These are phyloP conservation scores for Yarrowia divulgata DNA, from an alignment of 805 yeast genomes.

Conservation along the genomic window DNA sequence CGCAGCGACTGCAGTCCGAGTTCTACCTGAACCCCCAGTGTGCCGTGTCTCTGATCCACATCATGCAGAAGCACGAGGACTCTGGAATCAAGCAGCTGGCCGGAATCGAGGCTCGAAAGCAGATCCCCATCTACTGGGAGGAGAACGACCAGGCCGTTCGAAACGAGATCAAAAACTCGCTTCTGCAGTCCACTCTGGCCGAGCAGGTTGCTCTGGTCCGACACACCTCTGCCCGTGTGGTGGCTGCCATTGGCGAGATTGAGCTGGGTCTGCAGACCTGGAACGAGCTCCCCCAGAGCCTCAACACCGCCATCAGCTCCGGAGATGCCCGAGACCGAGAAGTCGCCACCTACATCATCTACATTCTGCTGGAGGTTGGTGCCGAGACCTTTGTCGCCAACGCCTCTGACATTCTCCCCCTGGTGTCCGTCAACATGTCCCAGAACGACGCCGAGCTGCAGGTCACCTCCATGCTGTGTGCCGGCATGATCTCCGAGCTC, in stretches of 20 bases:
- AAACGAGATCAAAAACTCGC: slow-evolving; percentile 67
- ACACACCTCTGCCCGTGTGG: slow-evolving; percentile 88
- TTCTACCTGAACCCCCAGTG: slow-evolving; percentile 74
- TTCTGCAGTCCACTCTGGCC: slow-evolving; percentile 71
- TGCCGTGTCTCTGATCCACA: slow-evolving; percentile 82
- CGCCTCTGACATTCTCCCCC: slow-evolving; percentile 59
- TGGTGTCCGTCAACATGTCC: slow-evolving; percentile 60
- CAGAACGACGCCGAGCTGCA: slow-evolving; percentile 78
- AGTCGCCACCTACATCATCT: slow-evolving; percentile 80
- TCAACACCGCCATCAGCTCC: slow-evolving; percentile 66
- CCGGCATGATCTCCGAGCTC: slow-evolving; percentile 59
- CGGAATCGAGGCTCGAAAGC: slow-evolving; percentile 95
- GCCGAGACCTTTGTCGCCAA: slow-evolving; percentile 32
- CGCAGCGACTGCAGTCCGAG: slow-evolving; percentile 72
- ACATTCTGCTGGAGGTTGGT: slow-evolving; percentile 69
- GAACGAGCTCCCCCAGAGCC: slow-evolving; percentile 76
- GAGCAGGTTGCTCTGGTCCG: slow-evolving; percentile 73
- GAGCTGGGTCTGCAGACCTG: slow-evolving; percentile 76
- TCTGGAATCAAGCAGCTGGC: slow-evolving; percentile 86
- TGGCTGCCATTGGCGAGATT: slow-evolving; percentile 80
- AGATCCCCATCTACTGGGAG: slow-evolving; percentile 74
- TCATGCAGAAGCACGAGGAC: slow-evolving; percentile 72
- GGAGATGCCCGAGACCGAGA: slow-evolving; percentile 68
- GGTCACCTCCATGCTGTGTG: slow-evolving; percentile 80
- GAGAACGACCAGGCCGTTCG: slow-evolving; percentile 52